Base-by-base conservation (phyloP, 306 rosid genomes). In the Pyrus betulifolia region DNA sequence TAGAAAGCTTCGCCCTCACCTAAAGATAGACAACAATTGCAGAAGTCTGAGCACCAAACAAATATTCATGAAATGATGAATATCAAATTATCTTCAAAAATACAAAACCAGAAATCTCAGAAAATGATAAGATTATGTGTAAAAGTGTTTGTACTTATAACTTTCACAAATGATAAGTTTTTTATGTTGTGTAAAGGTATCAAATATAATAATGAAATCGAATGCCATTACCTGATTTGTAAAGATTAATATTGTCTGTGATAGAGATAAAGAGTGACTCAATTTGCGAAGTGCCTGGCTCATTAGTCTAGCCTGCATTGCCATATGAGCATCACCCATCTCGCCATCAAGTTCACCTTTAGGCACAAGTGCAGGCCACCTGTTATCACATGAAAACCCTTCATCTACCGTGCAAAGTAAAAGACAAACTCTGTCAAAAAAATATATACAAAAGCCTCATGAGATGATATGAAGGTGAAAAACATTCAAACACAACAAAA, bases 331-430 rank as follows among this genome's bases (percentile, higher is more conserved):
- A 74, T 94, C 97, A 35, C 93, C 98, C 96, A 91, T 90, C 77
- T 88, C 97, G 21, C 97, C 97, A 80, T 94, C 98, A 79, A 94
- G 97, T 79, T 91, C 98, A 71, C 94, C 82, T 84, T 91, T 91
- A 58, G 98, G 98, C 85, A 94, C 95, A 76, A 94, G 97, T 23
- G 97, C 96, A 35, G 98, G 98, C 96, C 46, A 94, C 98, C 98
- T 94, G 81, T 74, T 59, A 83, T 58, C 31, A 59, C 61, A 33
- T 38, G 6, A 10, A n/a, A 77, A 60, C 25, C 71, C 28, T 31
- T 70, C 72, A 74, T 77, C 76, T 75, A 67, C 33, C 17, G 57
- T 42, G 51, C 35, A 60, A 69, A 19, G 42, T 21, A 69, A 72
- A 66, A 66, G 23, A 17, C 18, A 25, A 2, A 9, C 6, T 15